Conservation (phyloP, 345 rosid species). For the Euclidium syriacum region DNA sequence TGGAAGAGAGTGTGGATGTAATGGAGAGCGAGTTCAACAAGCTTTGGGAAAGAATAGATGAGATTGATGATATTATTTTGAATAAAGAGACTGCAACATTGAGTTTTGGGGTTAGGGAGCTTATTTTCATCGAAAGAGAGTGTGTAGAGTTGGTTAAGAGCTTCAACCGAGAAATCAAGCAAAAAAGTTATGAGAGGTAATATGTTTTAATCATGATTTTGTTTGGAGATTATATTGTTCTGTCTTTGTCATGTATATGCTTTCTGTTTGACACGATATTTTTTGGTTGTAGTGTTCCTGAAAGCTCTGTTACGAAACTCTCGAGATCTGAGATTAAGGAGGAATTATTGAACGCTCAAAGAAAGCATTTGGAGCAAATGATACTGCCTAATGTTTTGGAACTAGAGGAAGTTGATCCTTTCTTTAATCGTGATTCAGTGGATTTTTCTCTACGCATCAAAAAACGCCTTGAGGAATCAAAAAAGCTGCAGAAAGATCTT, state of each 20-base stretch:
- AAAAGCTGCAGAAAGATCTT: conserved; percentile 62
- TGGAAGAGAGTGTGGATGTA: conserved; percentile 41
- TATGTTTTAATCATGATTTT: conserved; percentile 13
- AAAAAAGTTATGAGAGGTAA: conserved; percentile 46
- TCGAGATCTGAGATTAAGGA: conserved; percentile 61
- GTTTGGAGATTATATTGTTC: conserved; percentile 1
- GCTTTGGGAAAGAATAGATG: conserved; percentile 65
- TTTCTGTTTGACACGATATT: conserved; percentile 12
- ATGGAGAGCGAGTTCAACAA: conserved; percentile 58
- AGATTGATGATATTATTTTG: conserved; percentile 50
- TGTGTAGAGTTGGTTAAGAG: conserved; percentile 66
- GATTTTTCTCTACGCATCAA: conserved; percentile 59
- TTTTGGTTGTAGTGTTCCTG: conserved; percentile 45
- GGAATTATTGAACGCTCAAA: conserved; percentile 68
- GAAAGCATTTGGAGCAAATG: conserved; percentile 65
- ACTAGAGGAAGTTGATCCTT: conserved; percentile 57
- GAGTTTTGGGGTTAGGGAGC: conserved; percentile 78
- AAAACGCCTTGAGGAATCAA: conserved; percentile 64
- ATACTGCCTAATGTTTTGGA: conserved; percentile 70
- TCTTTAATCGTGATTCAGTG: conserved; percentile 47
- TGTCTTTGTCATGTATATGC: neutral
- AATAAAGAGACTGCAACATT: conserved; percentile 56
- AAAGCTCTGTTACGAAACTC: conserved; percentile 45
- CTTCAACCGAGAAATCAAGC: conserved; percentile 45
- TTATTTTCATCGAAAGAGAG: conserved; percentile 74